These are phyloP conservation scores for Chlorella sp. DNA, from an alignment of 139 green algal genomes.

Conservation along the genomic window DNA sequence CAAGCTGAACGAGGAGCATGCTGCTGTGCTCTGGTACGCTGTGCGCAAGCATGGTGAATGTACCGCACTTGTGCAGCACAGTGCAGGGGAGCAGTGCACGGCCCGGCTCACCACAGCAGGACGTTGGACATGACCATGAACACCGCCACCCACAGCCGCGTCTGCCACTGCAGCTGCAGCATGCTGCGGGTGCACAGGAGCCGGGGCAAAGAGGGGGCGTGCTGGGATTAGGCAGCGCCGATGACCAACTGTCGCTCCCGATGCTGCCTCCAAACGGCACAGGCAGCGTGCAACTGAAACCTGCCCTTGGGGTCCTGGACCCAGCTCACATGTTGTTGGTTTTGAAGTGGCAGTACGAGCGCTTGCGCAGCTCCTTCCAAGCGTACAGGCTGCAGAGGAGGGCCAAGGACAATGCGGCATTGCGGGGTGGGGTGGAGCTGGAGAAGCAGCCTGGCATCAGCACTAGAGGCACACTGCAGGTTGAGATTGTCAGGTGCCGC, in stretches of 20 bases:
- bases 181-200: neutral
- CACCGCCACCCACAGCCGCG: neutral
- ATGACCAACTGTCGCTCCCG: neutral
- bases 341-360: neutral
- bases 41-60: too few species aligned
- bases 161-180: slow-evolving; percentile 13
- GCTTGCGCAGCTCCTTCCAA: slow-evolving; percentile 5
- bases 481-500: neutral
- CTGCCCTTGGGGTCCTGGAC: too few species aligned
- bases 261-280: neutral
- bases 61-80: neutral
- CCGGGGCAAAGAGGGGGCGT: neutral
- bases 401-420: too few species aligned
- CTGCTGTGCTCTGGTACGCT: too few species aligned
- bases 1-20: too few species aligned
- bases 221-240: neutral
- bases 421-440: too few species aligned
- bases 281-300: too few species aligned
- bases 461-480: neutral
- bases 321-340: neutral
- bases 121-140: slow-evolving; percentile 17
- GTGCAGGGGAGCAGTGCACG: too few species aligned
- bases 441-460: too few species aligned
- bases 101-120: slow-evolving; percentile 13
- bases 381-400: too few species aligned